These are phyloP conservation scores for Alectoria sarmentosa DNA, from an alignment of 495 filamentous ascomycete species.

Conservation along the genomic window DNA sequence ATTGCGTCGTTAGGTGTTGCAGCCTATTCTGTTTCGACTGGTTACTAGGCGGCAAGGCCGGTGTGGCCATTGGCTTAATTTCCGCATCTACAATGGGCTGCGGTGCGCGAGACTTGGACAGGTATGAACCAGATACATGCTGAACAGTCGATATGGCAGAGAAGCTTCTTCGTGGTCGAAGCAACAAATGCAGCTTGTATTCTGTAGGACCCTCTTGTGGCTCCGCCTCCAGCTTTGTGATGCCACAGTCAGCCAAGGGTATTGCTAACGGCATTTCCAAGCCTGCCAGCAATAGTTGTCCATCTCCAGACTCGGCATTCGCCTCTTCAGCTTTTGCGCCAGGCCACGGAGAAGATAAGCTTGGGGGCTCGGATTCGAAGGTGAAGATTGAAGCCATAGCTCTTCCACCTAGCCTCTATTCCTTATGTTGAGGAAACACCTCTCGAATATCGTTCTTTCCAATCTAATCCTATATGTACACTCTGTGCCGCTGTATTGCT, in stretches of 20 bases:
- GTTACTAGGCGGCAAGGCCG: conserved; percentile 38
- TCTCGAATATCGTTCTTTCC: conserved; percentile 19
- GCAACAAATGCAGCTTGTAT: conserved; percentile 91
- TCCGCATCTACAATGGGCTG: conserved; percentile 1
- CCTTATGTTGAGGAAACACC: conserved; percentile 7
- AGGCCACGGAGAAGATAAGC: conserved; percentile 87
- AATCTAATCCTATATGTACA: conserved; percentile 14
- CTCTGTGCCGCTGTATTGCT: conserved; percentile 24
- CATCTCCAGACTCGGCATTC: not conserved
- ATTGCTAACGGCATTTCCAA: conserved; percentile 35
- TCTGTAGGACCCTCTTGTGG: conserved; percentile 92
- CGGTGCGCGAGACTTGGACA: conserved; percentile 36
- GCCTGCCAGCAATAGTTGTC: conserved; percentile 1
- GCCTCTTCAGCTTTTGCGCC: conserved; percentile 31
- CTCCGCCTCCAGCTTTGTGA: conserved; percentile 77
- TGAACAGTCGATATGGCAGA: conserved; percentile 53
- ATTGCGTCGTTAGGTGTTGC: conserved; percentile 86
- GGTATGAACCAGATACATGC: conserved; percentile 53
- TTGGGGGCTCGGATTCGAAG: conserved; percentile 78
- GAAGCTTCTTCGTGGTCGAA: conserved; percentile 71
- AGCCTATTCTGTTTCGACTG: conserved; percentile 73
- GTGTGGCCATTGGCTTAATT: conserved; percentile 21
- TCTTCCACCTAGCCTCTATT: not conserved
- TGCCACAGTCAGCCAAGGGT: conserved; percentile 60
- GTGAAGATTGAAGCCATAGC: conserved; percentile 94